phyloP scores from a whole-genome alignment of 1,139 yeast genomes.

The Pichia sp. region DNA sequence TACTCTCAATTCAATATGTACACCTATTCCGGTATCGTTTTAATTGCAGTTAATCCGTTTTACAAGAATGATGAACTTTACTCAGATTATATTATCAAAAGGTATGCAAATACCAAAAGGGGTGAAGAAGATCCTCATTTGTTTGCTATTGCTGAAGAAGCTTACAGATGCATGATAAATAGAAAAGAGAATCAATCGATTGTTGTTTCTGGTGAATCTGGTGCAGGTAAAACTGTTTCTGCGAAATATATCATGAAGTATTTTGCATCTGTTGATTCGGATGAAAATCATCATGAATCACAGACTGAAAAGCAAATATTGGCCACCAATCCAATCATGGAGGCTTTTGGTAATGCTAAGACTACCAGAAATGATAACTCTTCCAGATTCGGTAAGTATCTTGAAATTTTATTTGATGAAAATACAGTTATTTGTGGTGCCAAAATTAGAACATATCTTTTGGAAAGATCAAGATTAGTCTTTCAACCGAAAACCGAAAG shows the following conservation, averaged over 20 bases:
- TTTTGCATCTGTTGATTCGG: constrained; percentile 82
- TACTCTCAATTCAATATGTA: constrained; percentile 85
- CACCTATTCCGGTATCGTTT: constrained; percentile 94
- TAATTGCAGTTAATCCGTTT: constrained; percentile 94
- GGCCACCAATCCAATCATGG: constrained; percentile 98
- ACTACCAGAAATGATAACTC: constrained; percentile 97
- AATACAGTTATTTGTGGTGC: constrained; percentile 85
- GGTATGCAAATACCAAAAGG: constrained; percentile 85
- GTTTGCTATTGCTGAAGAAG: constrained; percentile 97
- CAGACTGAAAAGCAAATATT: constrained; percentile 90
- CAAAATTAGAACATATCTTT: constrained; percentile 79
- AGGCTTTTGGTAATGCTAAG: constrained; percentile 97
- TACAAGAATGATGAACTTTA: constrained; percentile 87
- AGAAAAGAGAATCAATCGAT: constrained; percentile 86
- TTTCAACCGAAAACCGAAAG: constrained; percentile 87
- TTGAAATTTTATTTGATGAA: constrained; percentile 79
- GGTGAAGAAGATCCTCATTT: constrained; percentile 96
- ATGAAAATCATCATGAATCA: constrained; percentile 53
- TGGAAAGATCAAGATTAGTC: constrained; percentile 90
- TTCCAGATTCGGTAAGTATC: constrained; percentile 92
- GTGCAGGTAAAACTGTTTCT: constrained; percentile 97
- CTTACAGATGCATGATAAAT: constrained; percentile 90
- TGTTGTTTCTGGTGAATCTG: constrained; percentile 96
- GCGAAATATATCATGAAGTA: constrained; percentile 98
- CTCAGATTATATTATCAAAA: constrained; percentile 86